These are phyloP conservation scores for Phyllostachys edulis DNA, from an alignment of 176 grass and related monocot genomes.

Conservation along the genomic window DNA sequence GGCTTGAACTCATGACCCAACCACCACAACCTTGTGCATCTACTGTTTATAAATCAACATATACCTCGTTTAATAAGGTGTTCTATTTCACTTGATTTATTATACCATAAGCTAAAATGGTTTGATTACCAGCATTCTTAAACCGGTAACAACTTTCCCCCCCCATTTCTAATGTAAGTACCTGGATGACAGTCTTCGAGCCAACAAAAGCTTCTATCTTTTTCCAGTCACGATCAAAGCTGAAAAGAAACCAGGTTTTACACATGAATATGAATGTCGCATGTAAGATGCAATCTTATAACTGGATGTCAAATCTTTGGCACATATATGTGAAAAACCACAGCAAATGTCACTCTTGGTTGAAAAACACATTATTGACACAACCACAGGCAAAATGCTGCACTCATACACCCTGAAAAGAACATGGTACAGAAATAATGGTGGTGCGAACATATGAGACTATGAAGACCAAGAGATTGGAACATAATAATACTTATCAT, in stretches of 20 bases:
- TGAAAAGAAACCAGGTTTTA: slow-evolving; percentile 37
- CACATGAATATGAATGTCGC: slow-evolving; percentile 38
- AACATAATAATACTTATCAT: neutral
- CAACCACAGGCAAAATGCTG: neutral
- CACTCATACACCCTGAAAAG: neutral
- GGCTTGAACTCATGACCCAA: neutral
- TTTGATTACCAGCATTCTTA: neutral
- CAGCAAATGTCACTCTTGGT: neutral
- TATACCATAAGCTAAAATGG: neutral
- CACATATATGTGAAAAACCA: neutral
- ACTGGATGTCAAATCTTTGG: neutral
- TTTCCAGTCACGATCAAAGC: slow-evolving; percentile 97
- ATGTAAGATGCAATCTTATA: slow-evolving; percentile 2
- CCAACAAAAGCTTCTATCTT: slow-evolving; percentile 98
- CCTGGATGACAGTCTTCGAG: slow-evolving; percentile 93
- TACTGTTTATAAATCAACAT: slow-evolving; percentile 2
- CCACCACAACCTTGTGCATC: neutral
- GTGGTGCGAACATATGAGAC: neutral
- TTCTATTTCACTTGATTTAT: slow-evolving; percentile 1
- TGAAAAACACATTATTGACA: neutral
- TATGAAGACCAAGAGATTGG: slow-evolving; percentile 4
- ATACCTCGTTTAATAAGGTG: neutral
- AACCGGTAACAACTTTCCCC: neutral
- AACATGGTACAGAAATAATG: neutral
- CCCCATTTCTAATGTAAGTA: slow-evolving; percentile 32